A percentile compares a stretch with the other conserved stretches of the same genome.
phyloP scores from a whole-genome alignment of 2,329 filamentous ascomycete genomes.

The Xylaria sp. region DNA sequence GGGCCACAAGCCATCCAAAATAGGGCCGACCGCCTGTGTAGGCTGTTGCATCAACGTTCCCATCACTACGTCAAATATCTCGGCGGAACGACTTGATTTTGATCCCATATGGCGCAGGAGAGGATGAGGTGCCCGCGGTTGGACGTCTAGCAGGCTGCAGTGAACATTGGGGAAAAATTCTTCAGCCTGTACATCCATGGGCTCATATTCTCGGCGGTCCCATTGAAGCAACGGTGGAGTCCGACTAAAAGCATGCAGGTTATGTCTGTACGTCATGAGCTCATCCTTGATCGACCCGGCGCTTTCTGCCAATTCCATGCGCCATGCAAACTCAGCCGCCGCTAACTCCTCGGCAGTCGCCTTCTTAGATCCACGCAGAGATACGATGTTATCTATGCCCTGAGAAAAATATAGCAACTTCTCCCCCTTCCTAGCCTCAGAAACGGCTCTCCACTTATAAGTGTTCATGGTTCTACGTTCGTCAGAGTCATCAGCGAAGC shows the following conservation, averaged over 20 bases:
- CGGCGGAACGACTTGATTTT: slow-evolving; percentile 55
- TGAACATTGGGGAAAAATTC: slow-evolving; percentile 76
- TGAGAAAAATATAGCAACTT: background rate
- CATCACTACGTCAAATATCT: slow-evolving; percentile 65
- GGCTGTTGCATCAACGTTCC: slow-evolving; percentile 53
- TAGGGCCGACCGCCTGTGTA: slow-evolving; percentile 53
- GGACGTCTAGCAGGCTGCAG: slow-evolving; percentile 73
- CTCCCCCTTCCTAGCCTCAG: slow-evolving; percentile 38
- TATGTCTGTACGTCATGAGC: slow-evolving; percentile 61
- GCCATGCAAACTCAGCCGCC: slow-evolving; percentile 51
- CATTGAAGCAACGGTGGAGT: slow-evolving; percentile 67
- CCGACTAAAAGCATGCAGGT: slow-evolving; percentile 63
- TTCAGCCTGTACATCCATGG: slow-evolving; percentile 64
- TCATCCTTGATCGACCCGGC: slow-evolving; percentile 45
- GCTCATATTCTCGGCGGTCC: slow-evolving; percentile 78
- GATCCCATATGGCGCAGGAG: slow-evolving; percentile 61
- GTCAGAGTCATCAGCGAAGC: slow-evolving; percentile 37
- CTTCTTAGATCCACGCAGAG: slow-evolving; percentile 30
- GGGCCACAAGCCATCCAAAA: slow-evolving; percentile 66
- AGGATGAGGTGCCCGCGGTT: slow-evolving; percentile 66
- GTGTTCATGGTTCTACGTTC: slow-evolving; percentile 36
- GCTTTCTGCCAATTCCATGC: slow-evolving; percentile 47
- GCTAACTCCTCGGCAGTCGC: slow-evolving; percentile 45
- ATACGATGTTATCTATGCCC: slow-evolving; percentile 25
- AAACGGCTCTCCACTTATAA: slow-evolving; percentile 40